phyloP scores from a whole-genome alignment of 177 flowering plant genomes.

The Vitis hybrid region DNA sequence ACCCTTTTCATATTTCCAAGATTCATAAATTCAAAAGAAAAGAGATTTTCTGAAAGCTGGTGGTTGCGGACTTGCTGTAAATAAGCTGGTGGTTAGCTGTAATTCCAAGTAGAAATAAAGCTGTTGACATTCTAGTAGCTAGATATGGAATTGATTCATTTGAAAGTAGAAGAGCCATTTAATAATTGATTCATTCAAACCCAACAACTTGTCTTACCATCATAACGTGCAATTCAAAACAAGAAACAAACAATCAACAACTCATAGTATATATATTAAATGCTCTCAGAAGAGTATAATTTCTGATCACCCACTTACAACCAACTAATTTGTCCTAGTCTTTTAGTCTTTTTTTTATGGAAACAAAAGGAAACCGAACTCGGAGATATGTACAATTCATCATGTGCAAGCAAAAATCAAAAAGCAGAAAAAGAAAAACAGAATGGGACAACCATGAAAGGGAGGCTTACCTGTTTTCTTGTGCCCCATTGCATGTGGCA shows the following conservation, averaged over 20 bases:
- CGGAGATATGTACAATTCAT: conserved; percentile 3
- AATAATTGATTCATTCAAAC: not conserved
- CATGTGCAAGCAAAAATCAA: not conserved
- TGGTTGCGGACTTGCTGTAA: no score
- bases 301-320: not conserved
- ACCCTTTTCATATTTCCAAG: no score
- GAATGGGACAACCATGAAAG: conserved; percentile 23
- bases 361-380: not conserved
- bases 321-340: not conserved
- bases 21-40: no score
- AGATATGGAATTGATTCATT: no score
- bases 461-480: conserved; percentile 17
- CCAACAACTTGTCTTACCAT: not conserved
- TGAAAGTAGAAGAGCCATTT: not conserved
- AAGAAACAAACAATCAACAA: not conserved
- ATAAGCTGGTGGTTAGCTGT: no score
- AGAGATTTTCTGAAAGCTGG: no score
- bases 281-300: no score
- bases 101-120: no score
- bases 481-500: conserved; percentile 20
- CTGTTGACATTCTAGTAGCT: no score
- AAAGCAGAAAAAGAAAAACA: conserved; percentile 3
- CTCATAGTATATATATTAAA: no score
- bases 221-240: not conserved
- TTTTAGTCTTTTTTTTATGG: not conserved